A percentile compares a stretch with the other conserved stretches of the same genome.
phyloP scores from a whole-genome alignment of 2,329 filamentous ascomycete genomes.

The Diaporthe sp. region DNA sequence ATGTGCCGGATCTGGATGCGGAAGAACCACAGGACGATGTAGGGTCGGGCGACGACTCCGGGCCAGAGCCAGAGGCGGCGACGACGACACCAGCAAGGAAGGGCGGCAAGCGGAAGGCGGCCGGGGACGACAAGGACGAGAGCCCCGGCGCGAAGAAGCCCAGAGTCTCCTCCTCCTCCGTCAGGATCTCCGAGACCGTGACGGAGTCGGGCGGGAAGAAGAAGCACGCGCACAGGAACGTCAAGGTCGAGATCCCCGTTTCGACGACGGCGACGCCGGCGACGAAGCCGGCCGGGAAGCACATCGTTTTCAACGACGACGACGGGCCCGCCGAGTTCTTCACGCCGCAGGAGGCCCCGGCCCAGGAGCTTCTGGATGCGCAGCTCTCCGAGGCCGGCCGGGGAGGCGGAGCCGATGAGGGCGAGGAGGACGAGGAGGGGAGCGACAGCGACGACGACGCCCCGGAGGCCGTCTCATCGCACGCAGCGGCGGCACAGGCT shows the following conservation, averaged over 20 bases:
- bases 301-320: constrained; percentile 50
- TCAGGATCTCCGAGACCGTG: constrained; percentile 38
- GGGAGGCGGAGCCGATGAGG: constrained; percentile 40
- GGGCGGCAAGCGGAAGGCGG: constrained; percentile 37
- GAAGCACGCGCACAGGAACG: constrained; percentile 38
- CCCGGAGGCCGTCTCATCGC: constrained; percentile 70
- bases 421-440: constrained; percentile 48
- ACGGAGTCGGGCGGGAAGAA: constrained; percentile 39
- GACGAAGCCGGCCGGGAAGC: constrained; percentile 42
- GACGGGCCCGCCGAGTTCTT: constrained; percentile 47
- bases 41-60: constrained; percentile 18
- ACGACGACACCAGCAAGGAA: constrained; percentile 31
- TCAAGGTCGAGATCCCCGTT: constrained; percentile 42
- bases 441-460: constrained; percentile 62
- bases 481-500: constrained; percentile 60
- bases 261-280: constrained; percentile 48
- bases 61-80: constrained; percentile 9
- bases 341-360: constrained; percentile 48
- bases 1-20: constrained; percentile 5
- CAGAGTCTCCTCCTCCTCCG: constrained; percentile 45
- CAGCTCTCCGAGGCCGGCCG: constrained; percentile 38
- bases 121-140: neutral
- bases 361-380: constrained; percentile 43
- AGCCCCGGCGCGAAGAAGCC: constrained; percentile 38
- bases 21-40: constrained; percentile 36